Evolutionary conservation across 2,329 filamentous ascomycete genomes (phyloP), one percentile per base, ranked within the genome.

Genomic region (Coleophoma eucalyptorum): DNA sequence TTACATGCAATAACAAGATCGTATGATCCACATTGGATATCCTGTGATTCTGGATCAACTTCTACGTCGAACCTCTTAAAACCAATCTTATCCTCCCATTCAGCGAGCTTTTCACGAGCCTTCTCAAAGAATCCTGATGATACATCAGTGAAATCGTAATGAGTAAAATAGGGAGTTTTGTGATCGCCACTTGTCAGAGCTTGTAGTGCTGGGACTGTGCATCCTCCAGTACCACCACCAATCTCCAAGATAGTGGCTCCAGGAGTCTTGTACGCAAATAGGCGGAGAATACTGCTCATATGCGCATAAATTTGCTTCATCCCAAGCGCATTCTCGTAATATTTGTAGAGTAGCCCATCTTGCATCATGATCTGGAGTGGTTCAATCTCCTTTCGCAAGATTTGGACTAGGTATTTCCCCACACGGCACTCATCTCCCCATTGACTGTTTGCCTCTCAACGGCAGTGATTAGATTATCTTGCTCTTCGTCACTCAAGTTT

Each of bases 71-170:
- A 59, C 13, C 57, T 60, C 47, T 55, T 55, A 51, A 59, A 71
- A 8, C 55, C 51, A 50, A 71, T 61, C 20, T 58, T 52, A 3
- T 43, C 19, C 16, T 58, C 55, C 42, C 43, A 52, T 6, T 19
- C 20, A 1, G 15, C 33, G 20, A 53, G 53, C 19, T 41, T 35
- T 11, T 55, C 49, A 41, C 57, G 56, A 3, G 68, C 67, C 5
- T 52, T 51, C 40, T 60, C 63, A 48, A 73, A 72, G 53, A 71
- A 64, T 5, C 54, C 57, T 2, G 52, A 35, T 2, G 54, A 56
- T 11, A 63, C 51, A 49, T 64, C 62, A 3, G 62, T 64, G 43
- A 52, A 64, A 2, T 20, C 38, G 47, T 63, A 64, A 16, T 41
- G 32, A 15, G 33, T 18, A 34, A 41, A 26, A 4, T 11, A 35